phyloP scores from a whole-genome alignment of 306 rosid genomes.

The Sechiopsis laciniata region DNA sequence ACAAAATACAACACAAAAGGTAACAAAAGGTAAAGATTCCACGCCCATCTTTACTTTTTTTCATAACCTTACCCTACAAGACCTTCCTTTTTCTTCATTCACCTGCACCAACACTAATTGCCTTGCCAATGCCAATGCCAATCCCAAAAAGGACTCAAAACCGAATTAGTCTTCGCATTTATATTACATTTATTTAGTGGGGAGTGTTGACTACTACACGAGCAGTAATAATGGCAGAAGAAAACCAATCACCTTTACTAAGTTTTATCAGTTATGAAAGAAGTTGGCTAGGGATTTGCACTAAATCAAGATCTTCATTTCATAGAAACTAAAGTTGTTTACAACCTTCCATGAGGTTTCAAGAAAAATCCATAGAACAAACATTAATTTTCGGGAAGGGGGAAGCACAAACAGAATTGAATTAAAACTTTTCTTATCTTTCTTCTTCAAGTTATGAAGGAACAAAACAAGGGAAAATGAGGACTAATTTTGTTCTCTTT shows the following conservation, averaged over 20 bases:
- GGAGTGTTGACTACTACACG: slow-evolving; percentile 8
- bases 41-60: slow-evolving; percentile 42
- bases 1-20: slow-evolving; percentile 13
- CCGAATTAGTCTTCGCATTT: slow-evolving; percentile 10
- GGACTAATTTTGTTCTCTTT: background rate
- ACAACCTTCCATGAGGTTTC: no score
- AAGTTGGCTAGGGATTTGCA: slow-evolving; percentile 14
- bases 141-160: background rate
- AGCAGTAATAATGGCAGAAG: slow-evolving; percentile 4
- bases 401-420: background rate
- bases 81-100: slow-evolving; percentile 3
- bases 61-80: background rate
- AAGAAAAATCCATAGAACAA: background rate
- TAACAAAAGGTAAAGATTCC: slow-evolving; percentile 66
- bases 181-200: background rate
- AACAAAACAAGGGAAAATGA: slow-evolving; percentile 18
- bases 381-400: background rate
- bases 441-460: slow-evolving; percentile 19
- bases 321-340: background rate
- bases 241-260: background rate
- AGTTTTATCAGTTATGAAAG: background rate
- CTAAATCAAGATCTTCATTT: background rate
- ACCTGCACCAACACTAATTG: slow-evolving; percentile 16
- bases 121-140: slow-evolving; percentile 2
- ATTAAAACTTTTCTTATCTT: no score